Evolutionary conservation across 495 filamentous ascomycete genomes (phyloP).

Genomic region (Talaromyces thailandensis): DNA sequence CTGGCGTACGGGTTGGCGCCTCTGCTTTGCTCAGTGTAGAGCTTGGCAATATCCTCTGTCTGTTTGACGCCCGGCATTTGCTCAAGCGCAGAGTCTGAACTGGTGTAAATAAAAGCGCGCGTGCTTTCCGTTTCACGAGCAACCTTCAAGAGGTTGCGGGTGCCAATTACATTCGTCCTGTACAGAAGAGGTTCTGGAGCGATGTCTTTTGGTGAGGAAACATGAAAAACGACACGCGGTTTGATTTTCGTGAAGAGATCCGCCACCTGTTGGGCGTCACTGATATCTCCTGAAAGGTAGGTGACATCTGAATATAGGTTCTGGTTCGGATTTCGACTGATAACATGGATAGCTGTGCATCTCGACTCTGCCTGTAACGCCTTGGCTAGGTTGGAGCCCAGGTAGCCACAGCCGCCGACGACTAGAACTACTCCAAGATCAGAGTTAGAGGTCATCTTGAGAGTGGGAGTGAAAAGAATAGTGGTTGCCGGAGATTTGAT

Average conservation of each 20-base stretch:
- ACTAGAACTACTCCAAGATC: slow-evolving; percentile 39
- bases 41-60: slow-evolving; percentile 12
- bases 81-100: slow-evolving; percentile 12
- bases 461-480: background rate
- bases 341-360: slow-evolving; percentile 10
- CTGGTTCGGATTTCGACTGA: slow-evolving; percentile 12
- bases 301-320: slow-evolving; percentile 5
- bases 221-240: slow-evolving; percentile 18
- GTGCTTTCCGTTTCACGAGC: slow-evolving; percentile 9
- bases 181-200: slow-evolving; percentile 2
- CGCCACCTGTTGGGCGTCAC: slow-evolving; percentile 4
- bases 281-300: slow-evolving; percentile 15
- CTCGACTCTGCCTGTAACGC: slow-evolving; percentile 37
- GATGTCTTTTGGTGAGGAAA: slow-evolving; percentile 11
- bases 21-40: slow-evolving; percentile 9
- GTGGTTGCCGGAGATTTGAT: slow-evolving; percentile 3
- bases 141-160: slow-evolving; percentile 11
- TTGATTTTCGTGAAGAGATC: slow-evolving; percentile 13
- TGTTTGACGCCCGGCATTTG: slow-evolving; percentile 6
- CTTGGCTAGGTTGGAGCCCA: slow-evolving; percentile 60
- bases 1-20: slow-evolving; percentile 11
- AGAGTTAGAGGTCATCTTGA: background rate
- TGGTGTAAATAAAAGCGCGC: slow-evolving; percentile 19
- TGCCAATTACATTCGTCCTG: slow-evolving; percentile 13
- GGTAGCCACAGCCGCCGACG: slow-evolving; percentile 62